phyloP scores from a whole-genome alignment of 805 yeast genomes.

The Saturnispora halmiae region DNA sequence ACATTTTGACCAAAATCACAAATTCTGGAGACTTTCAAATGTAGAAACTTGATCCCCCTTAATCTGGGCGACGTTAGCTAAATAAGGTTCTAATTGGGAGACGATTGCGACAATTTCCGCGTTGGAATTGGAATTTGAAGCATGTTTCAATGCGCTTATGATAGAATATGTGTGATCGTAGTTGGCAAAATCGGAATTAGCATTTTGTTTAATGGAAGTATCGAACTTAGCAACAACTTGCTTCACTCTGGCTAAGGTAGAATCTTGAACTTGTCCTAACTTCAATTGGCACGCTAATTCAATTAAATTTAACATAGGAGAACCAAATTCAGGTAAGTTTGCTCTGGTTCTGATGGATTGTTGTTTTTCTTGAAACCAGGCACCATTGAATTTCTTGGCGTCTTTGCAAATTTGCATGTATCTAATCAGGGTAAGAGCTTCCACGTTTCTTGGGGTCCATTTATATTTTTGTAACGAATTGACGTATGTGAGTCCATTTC shows the following conservation, averaged over 20 bases:
- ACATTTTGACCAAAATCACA: too few species aligned
- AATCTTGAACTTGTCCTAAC: neutral
- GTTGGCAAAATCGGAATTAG: slow-evolving; percentile 6
- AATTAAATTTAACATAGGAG: neutral
- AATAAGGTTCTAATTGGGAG: slow-evolving; percentile 7
- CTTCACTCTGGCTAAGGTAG: slow-evolving; percentile 1
- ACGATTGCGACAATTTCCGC: slow-evolving; percentile 3
- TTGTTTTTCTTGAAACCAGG: slow-evolving; percentile 15
- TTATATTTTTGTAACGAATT: slow-evolving; percentile 17
- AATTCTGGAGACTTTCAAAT: slow-evolving; percentile 5
- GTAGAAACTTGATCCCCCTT: slow-evolving; percentile 6
- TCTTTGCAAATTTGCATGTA: slow-evolving; percentile 16
- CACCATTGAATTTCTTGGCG: slow-evolving; percentile 9
- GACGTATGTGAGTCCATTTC: slow-evolving; percentile 16
- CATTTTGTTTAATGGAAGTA: too few species aligned
- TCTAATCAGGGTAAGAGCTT: slow-evolving; percentile 21
- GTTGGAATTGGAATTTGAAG: slow-evolving; percentile 3
- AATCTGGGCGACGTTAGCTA: slow-evolving; percentile 6
- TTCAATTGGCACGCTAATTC: slow-evolving; percentile 6
- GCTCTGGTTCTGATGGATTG: slow-evolving; percentile 14
- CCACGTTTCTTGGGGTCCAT: slow-evolving; percentile 18
- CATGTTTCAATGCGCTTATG: slow-evolving; percentile 12
- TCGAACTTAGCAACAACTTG: neutral
- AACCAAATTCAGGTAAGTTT: slow-evolving; percentile 1
- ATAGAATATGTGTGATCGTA: slow-evolving; percentile 13